Conservation (phyloP, 352 stramenopile species). For the Pythium aquatile region DNA sequence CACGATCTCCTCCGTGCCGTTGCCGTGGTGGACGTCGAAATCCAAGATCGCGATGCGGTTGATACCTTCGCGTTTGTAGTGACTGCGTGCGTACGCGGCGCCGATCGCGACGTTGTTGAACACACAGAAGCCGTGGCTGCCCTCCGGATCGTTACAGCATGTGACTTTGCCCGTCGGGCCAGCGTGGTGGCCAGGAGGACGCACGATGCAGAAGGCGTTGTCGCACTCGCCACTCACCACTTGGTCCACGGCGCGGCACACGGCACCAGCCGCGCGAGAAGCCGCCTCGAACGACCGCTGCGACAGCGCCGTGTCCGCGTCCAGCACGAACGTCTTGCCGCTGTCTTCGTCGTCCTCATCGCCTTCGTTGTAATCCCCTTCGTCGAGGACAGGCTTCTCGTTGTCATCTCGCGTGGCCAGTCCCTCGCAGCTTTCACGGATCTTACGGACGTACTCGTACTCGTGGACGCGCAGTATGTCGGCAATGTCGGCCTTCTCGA, state of each 20-base stretch:
- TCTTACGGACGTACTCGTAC: slow-evolving; percentile 81
- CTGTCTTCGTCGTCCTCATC: slow-evolving; percentile 39
- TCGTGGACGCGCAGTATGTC: slow-evolving; percentile 92
- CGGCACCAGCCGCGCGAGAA: slow-evolving; percentile 72
- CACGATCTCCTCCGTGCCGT: slow-evolving; percentile 97
- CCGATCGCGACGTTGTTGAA: slow-evolving; percentile 98
- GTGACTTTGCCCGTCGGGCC: slow-evolving; percentile 93
- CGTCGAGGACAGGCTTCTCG: neutral
- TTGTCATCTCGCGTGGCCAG: slow-evolving; percentile 27
- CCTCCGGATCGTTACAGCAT: slow-evolving; percentile 89
- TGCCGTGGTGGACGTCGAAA: slow-evolving; percentile 99
- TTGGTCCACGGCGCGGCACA: slow-evolving; percentile 84
- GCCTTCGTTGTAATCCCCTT: slow-evolving; percentile 21
- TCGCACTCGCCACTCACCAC: slow-evolving; percentile 85
- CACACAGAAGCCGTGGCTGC: slow-evolving; percentile 94
- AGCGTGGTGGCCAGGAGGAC: slow-evolving; percentile 97
- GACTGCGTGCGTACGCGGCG: slow-evolving; percentile 92
- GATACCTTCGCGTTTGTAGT: slow-evolving; percentile 91
- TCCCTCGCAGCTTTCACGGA: slow-evolving; percentile 45
- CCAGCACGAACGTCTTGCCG: slow-evolving; percentile 46
- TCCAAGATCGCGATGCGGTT: slow-evolving; percentile 96
- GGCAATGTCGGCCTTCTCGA: slow-evolving; percentile 70
- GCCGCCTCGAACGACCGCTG: slow-evolving; percentile 74
- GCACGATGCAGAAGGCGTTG: slow-evolving; percentile 96
- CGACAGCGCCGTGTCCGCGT: slow-evolving; percentile 83